These are phyloP conservation scores for Fusarium hostae DNA, from an alignment of 2,329 filamentous ascomycete species.

Conservation along the genomic window DNA sequence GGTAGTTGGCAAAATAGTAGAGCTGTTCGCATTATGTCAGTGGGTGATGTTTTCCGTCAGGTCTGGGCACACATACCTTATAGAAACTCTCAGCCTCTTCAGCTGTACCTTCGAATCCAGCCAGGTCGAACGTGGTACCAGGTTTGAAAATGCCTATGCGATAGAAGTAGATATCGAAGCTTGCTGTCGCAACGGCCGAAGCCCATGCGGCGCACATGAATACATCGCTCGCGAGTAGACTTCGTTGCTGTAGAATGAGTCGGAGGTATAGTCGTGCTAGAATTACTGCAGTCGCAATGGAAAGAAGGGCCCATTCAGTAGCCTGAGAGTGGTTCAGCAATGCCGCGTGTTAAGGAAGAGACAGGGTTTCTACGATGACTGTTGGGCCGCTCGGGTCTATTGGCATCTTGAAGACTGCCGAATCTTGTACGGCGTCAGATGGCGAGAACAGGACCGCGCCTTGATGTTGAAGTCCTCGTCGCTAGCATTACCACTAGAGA, in stretches of 20 bases:
- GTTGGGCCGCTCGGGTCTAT: background rate
- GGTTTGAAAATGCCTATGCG: background rate
- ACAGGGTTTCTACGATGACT: background rate
- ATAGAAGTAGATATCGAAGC: background rate
- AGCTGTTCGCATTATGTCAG: background rate
- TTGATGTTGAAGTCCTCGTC: background rate
- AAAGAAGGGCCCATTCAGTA: slow-evolving; percentile 9
- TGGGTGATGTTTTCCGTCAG: background rate
- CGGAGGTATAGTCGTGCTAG: slow-evolving; percentile 16
- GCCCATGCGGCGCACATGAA: slow-evolving; percentile 28
- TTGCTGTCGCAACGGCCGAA: background rate
- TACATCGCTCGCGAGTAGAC: slow-evolving; percentile 8
- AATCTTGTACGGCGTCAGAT: background rate
- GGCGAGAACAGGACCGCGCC: no score
- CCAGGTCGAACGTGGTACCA: background rate
- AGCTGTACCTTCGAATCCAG: background rate
- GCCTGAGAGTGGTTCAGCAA: background rate
- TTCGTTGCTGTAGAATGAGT: background rate
- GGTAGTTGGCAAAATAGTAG: background rate
- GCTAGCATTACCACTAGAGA: background rate
- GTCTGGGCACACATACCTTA: background rate
- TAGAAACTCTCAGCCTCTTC: background rate
- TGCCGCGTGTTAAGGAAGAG: fast-evolving
- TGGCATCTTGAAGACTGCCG: background rate
- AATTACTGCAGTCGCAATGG: slow-evolving; percentile 1